Percentiles rank a stretch among this genome's conserved stretches.
These are phyloP conservation scores for Penicillium psychrofluorescens DNA, from an alignment of 495 filamentous ascomycete species.

Conservation along the genomic window DNA sequence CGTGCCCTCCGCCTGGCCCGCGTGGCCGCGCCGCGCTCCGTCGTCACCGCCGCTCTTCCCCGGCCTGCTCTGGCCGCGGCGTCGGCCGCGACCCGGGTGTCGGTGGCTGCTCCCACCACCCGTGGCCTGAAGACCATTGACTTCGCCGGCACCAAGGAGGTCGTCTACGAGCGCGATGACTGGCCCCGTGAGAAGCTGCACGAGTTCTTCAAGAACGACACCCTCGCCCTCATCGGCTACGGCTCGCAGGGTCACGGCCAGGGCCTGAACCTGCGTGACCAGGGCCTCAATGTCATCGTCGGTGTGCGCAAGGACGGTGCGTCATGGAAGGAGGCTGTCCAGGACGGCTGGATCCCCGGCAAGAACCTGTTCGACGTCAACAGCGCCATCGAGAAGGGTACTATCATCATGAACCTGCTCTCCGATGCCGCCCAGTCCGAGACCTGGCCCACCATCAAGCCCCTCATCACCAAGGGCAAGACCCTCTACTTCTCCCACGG, in stretches of 20 bases:
- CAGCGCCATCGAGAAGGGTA: slow-evolving; percentile 88
- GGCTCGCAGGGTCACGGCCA: slow-evolving; percentile 98
- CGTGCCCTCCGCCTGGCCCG: slow-evolving; percentile 76
- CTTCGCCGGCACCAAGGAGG: slow-evolving; percentile 89
- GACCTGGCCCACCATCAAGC: slow-evolving; percentile 98
- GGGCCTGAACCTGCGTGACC: slow-evolving; percentile 98
- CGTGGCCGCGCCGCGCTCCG: slow-evolving; percentile 54
- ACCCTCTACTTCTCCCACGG: slow-evolving; percentile 99
- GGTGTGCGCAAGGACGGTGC: slow-evolving; percentile 97
- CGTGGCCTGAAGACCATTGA: slow-evolving; percentile 53
- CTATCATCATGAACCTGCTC: slow-evolving; percentile 98
- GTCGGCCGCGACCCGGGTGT: slow-evolving; percentile 33
- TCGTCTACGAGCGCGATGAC: slow-evolving; percentile 94
- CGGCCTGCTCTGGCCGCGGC: slow-evolving; percentile 35
- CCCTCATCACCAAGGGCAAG: slow-evolving; percentile 97
- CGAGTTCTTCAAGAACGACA: slow-evolving; percentile 99
- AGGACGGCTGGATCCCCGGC: slow-evolving; percentile 97
- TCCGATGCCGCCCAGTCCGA: slow-evolving; percentile 94
- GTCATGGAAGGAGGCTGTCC: slow-evolving; percentile 93
- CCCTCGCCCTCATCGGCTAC: slow-evolving; percentile 97
- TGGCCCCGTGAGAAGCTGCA: slow-evolving; percentile 98
- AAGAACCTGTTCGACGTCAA: slow-evolving; percentile 97
- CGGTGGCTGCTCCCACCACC: slow-evolving; percentile 46
- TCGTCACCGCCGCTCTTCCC: slow-evolving; percentile 34
- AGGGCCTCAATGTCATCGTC: slow-evolving; percentile 96